Conservation (phyloP, 208 protist genomes). For the Leishmania tarentolae region DNA sequence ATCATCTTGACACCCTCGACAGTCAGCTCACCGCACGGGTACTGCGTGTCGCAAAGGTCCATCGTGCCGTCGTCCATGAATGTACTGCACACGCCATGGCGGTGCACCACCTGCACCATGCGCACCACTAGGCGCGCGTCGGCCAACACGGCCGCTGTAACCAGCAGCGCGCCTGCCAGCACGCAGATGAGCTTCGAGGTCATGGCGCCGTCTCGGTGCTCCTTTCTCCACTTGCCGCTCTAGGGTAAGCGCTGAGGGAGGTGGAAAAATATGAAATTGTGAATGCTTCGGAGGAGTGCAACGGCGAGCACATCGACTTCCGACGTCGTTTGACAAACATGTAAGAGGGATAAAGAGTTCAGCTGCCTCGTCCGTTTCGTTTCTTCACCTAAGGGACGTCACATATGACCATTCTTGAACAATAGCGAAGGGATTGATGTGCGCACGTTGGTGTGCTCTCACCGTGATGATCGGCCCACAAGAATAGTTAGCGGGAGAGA, state of each 20-base stretch:
- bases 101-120: constrained; percentile 55
- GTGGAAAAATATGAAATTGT: not conserved
- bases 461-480: not conserved
- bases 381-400: too few species aligned
- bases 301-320: not conserved
- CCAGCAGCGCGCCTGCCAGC: constrained; percentile 17
- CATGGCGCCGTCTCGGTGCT: not conserved
- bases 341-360: not conserved
- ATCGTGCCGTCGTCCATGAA: constrained; percentile 31
- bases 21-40: constrained; percentile 54
- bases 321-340: not conserved
- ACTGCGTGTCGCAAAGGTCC: constrained; percentile 36
- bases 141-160: constrained; percentile 14
- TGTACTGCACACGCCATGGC: constrained; percentile 42
- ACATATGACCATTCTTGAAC: not conserved
- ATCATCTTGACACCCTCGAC: constrained; percentile 40
- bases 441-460: not conserved
- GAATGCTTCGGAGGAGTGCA: not conserved
- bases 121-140: constrained; percentile 31
- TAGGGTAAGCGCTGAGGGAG: not conserved
- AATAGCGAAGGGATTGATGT: not conserved
- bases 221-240: not conserved
- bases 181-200: not conserved
- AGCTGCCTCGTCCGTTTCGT: too few species aligned
- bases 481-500: not conserved